Conservation (phyloP, 192 early-diverging fungal genomes). For the Backusella psychrophila region DNA sequence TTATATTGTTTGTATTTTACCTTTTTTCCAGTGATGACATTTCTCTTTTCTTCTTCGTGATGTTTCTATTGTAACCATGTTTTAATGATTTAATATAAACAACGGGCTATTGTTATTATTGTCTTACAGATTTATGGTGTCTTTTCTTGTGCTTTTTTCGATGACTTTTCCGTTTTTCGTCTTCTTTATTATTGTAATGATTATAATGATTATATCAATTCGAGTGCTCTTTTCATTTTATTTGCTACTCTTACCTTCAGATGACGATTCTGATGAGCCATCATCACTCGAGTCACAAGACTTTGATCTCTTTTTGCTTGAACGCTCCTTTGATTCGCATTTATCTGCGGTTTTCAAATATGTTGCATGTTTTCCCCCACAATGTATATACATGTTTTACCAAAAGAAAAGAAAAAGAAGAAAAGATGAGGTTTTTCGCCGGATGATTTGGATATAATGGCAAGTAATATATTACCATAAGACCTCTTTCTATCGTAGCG, state of each 20-base stretch:
- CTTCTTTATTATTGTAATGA: neutral
- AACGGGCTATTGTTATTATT: no score
- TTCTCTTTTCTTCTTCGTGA: slow-evolving; percentile 19
- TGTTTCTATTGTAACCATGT: neutral
- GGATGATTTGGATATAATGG: neutral
- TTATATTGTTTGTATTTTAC: neutral
- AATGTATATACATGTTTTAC: neutral
- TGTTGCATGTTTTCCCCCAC: neutral
- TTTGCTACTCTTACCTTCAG: neutral
- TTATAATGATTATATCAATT: no score
- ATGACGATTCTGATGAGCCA: neutral
- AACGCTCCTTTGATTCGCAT: neutral
- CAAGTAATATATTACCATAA: neutral
- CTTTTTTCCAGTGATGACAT: slow-evolving; percentile 35
- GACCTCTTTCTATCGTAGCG: neutral
- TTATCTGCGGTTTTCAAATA: neutral
- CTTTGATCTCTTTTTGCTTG: neutral
- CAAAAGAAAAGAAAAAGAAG: neutral
- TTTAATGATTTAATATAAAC: no score
- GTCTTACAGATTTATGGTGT: neutral
- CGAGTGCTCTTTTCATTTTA: neutral
- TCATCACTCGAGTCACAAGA: neutral
- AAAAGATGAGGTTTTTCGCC: neutral
- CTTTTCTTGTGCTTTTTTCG: slow-evolving; percentile 5
- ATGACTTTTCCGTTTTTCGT: neutral